Evolutionary conservation across 306 rosid genomes (phyloP).

Genomic region (Lathyrus sativus): DNA sequence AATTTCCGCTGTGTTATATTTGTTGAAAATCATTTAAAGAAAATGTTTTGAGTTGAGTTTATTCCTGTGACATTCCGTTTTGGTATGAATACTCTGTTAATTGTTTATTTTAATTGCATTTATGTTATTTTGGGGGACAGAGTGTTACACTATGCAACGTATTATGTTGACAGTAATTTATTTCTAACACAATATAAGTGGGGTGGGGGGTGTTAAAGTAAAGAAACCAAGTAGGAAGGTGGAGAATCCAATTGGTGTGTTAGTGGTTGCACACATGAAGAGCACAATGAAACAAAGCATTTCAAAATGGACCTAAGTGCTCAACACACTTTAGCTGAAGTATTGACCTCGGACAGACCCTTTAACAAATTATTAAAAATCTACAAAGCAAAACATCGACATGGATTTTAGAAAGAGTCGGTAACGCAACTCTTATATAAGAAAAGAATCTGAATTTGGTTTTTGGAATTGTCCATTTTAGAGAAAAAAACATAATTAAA

Average conservation of each 20-base stretch:
- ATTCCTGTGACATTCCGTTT: too few species aligned
- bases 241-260: constrained; percentile 33
- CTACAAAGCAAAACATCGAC: constrained; percentile 9
- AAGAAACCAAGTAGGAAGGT: constrained; percentile 45
- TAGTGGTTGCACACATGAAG: constrained; percentile 43
- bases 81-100: too few species aligned
- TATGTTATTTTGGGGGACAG: too few species aligned
- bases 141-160: too few species aligned
- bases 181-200: background rate
- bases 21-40: too few species aligned
- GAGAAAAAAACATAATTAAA: background rate
- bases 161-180: too few species aligned
- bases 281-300: constrained; percentile 49
- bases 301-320: constrained; percentile 47
- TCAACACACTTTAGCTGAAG: constrained; percentile 26
- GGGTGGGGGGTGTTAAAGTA: background rate
- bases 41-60: too few species aligned
- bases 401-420: background rate
- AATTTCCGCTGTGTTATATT: too few species aligned
- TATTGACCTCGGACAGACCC: constrained; percentile 35
- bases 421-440: background rate
- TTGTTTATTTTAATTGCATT: too few species aligned
- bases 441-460: background rate
- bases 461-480: background rate
- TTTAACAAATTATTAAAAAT: background rate